These are phyloP conservation scores for Sporisorium iseilematis-ciliati DNA, from an alignment of 1,284 basidiomycete species.

Conservation along the genomic window DNA sequence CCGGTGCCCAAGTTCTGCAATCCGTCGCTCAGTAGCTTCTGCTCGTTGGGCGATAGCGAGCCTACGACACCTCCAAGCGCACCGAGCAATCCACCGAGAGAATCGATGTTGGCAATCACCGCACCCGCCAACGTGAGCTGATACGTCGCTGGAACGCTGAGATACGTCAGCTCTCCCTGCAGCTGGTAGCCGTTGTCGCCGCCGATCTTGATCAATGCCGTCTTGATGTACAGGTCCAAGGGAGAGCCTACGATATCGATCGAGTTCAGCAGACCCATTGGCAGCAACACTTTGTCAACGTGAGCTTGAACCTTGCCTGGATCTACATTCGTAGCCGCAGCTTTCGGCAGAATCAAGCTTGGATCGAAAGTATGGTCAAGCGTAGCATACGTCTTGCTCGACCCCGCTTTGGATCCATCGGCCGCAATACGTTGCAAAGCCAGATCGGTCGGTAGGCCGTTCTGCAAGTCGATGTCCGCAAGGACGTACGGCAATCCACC, in stretches of 20 bases:
- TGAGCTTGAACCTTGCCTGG: conserved; percentile 18
- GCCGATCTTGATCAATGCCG: conserved; percentile 17
- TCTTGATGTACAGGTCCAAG: conserved; percentile 20
- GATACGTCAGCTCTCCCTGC: conserved; percentile 28
- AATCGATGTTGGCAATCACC: conserved; percentile 5
- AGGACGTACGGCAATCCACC: conserved; percentile 6
- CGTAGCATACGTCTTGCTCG: conserved; percentile 16
- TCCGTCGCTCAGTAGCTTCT: conserved; percentile 6
- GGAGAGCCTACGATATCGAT: conserved; percentile 11
- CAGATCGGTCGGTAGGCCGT: conserved; percentile 8
- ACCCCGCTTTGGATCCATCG: conserved; percentile 9
- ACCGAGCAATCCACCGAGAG: conserved; percentile 10
- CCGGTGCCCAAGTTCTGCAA: conserved; percentile 4
- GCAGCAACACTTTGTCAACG: conserved; percentile 13
- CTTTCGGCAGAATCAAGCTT: background rate
- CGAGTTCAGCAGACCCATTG: conserved; percentile 19
- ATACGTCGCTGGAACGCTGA: conserved; percentile 32
- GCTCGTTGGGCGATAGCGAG: background rate
- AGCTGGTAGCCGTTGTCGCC: conserved; percentile 26
- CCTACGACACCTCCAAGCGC: conserved; percentile 3
- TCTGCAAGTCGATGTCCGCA: conserved; percentile 9
- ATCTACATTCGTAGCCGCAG: conserved; percentile 7
- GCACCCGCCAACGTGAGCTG: conserved; percentile 2
- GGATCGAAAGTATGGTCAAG: conserved; percentile 15
- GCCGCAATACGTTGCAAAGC: conserved; percentile 8